phyloP scores from a whole-genome alignment of 176 grass and related monocot species.

The Zoysia japonica region DNA sequence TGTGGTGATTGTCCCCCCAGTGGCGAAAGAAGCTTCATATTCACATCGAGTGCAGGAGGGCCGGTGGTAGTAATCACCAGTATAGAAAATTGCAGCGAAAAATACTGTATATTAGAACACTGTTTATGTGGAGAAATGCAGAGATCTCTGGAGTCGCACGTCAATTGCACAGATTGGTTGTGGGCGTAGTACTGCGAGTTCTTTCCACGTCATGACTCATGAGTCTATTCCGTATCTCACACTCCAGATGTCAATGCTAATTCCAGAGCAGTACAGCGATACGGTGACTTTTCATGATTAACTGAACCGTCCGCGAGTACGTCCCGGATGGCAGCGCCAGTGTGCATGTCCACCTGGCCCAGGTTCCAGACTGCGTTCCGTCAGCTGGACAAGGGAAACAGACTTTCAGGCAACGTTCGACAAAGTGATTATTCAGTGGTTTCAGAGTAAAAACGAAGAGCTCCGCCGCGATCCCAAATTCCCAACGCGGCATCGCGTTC shows the following conservation, averaged over 20 bases:
- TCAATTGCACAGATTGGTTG: no score
- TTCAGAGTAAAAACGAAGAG: background rate
- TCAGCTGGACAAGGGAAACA: background rate
- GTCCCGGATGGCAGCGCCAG: constrained; percentile 8
- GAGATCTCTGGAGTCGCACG: no score
- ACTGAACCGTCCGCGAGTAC: constrained; percentile 14
- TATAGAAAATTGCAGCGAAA: no score
- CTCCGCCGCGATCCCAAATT: background rate
- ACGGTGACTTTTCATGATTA: constrained; percentile 20
- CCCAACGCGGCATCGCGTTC: constrained; percentile 12
- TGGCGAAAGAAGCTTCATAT: background rate
- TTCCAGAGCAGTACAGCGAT: background rate
- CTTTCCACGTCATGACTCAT: background rate
- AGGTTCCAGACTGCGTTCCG: no score
- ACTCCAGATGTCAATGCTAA: background rate
- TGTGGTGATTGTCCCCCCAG: background rate
- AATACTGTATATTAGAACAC: no score
- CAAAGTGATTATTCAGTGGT: background rate
- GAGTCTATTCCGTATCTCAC: background rate
- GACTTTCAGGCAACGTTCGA: no score
- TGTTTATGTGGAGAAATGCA: no score
- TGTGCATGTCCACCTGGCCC: background rate
- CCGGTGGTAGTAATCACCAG: no score
- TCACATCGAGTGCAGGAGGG: background rate
- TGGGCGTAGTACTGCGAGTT: no score